phyloP scores from a whole-genome alignment of 345 rosid genomes.

The Leavenworthia alabamica region DNA sequence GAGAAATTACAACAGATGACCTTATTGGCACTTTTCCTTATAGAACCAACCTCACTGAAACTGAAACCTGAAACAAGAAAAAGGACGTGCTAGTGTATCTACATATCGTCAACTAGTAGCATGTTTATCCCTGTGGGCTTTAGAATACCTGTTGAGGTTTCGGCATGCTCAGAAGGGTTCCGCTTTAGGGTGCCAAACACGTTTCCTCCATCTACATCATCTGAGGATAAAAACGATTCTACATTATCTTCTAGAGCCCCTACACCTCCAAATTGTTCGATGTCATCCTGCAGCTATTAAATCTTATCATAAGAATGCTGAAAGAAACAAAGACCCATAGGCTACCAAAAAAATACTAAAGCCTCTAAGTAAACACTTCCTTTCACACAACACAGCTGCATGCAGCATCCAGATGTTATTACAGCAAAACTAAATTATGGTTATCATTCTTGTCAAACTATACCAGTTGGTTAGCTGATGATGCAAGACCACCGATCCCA shows the following conservation, averaged over 20 bases:
- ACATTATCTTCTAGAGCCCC: constrained; percentile 88
- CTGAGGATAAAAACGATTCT: constrained; percentile 86
- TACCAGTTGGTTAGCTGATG: constrained; percentile 89
- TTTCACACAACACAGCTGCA: constrained; percentile 4
- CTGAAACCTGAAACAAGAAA: constrained; percentile 52
- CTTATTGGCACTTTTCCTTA: constrained; percentile 68
- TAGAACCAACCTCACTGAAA: constrained; percentile 80
- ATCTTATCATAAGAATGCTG: constrained; percentile 11
- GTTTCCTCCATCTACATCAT: constrained; percentile 89
- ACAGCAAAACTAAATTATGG: not conserved
- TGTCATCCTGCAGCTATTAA: constrained; percentile 77
- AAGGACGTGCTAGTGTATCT: too few species aligned
- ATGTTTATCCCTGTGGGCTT: constrained; percentile 5
- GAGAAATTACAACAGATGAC: constrained; percentile 96
- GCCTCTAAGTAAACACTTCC: constrained; percentile 9
- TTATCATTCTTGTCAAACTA: constrained; percentile 13
- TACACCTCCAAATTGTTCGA: constrained; percentile 89
- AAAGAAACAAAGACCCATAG: not conserved
- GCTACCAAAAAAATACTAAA: too few species aligned
- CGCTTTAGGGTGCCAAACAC: constrained; percentile 69
- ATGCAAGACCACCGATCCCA: constrained; percentile 78
- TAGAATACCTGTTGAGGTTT: constrained; percentile 65
- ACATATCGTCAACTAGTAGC: not conserved
- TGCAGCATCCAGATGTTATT: constrained; percentile 12
- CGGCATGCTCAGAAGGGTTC: constrained; percentile 73